A percentile compares a stretch with the other conserved stretches of the same genome.
Evolutionary conservation across 345 rosid species (phyloP).

Genomic region (Sonneratia alba): DNA sequence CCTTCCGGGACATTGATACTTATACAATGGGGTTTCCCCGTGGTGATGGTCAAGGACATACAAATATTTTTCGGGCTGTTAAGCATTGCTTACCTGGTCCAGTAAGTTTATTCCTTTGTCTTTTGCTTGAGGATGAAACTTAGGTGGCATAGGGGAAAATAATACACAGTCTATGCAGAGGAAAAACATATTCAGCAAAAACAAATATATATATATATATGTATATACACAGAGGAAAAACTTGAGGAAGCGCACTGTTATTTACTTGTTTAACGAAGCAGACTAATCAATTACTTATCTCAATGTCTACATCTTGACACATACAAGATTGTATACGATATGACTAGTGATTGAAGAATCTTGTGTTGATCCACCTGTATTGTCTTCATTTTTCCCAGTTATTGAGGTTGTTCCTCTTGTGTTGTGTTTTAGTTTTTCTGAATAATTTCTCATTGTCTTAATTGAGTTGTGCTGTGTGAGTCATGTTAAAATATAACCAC

Average conservation of each 20-base stretch:
- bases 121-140: not conserved
- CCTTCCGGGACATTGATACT: constrained; percentile 71
- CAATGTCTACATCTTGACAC: not conserved
- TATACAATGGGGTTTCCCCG: constrained; percentile 76
- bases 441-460: not conserved
- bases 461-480: not conserved
- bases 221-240: not conserved
- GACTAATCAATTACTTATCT: not conserved
- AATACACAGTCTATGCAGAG: not conserved
- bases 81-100: constrained; percentile 96
- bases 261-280: not conserved
- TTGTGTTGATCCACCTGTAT: not conserved
- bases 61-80: constrained; percentile 77
- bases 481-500: not conserved
- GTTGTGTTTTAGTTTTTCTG: not conserved
- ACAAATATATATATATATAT: no score
- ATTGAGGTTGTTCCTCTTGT: not conserved
- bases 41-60: constrained; percentile 83
- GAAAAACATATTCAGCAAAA: no score
- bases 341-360: not conserved
- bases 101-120: constrained; percentile 40
- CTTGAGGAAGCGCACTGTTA: not conserved
- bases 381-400: not conserved
- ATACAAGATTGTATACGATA: no score
- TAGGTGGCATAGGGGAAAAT: not conserved